Evolutionary conservation across 306 rosid genomes (phyloP).

Genomic region (Spatholobus suberectus): DNA sequence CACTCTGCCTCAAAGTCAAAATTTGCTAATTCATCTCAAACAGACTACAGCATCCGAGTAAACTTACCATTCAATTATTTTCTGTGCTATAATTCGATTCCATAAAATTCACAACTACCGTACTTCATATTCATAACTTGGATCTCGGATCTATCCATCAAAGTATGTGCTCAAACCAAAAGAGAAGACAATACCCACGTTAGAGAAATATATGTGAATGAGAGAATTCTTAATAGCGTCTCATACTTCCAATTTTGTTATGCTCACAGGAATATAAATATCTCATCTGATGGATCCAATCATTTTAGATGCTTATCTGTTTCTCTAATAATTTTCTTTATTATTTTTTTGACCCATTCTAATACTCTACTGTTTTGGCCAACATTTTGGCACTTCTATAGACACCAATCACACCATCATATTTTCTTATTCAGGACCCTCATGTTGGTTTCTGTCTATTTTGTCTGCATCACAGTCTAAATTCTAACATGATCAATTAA

Average conservation of each 20-base stretch:
- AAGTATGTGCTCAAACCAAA: neutral
- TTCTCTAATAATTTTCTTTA: neutral
- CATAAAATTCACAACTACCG: constrained; percentile 34
- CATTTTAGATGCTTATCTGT: neutral
- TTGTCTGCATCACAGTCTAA: neutral
- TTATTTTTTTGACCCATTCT: neutral
- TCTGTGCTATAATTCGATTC: neutral
- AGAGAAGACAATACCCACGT: neutral
- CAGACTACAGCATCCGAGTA: neutral
- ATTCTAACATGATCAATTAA: neutral
- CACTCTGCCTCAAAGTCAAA: neutral
- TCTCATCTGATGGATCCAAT: neutral
- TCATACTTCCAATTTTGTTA: neutral
- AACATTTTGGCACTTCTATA: neutral
- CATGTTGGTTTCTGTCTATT: neutral
- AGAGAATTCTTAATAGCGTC: neutral
- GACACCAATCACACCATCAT: neutral
- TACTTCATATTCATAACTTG: constrained; percentile 14
- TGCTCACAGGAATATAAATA: constrained; percentile 2
- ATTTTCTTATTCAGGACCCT: neutral
- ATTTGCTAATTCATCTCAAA: neutral
- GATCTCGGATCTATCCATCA: neutral
- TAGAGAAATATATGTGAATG: neutral
- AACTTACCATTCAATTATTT: constrained; percentile 5
- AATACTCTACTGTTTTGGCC: neutral